Percentiles rank a stretch among this genome's conserved stretches.
Evolutionary conservation across 148 eudicot species (phyloP).

Genomic region (Drosera capensis): DNA sequence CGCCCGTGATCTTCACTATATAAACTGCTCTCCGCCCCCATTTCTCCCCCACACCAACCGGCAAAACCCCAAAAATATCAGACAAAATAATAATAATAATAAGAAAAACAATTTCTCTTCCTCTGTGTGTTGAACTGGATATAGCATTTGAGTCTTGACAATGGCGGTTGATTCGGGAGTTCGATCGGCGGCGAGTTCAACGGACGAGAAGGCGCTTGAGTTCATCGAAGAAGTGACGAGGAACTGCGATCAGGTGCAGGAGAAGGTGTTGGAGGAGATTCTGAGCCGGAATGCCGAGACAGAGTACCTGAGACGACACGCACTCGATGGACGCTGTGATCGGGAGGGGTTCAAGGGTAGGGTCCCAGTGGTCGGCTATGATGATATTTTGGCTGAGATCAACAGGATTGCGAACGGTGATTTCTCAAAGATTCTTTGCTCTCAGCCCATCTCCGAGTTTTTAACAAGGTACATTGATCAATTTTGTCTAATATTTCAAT

Average conservation of each 20-base stretch:
- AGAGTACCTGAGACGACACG: constrained; percentile 31
- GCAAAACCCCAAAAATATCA: too few species aligned
- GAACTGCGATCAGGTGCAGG: constrained; percentile 30
- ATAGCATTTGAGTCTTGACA: not conserved
- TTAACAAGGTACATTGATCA: constrained; percentile 35
- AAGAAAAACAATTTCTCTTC: too few species aligned
- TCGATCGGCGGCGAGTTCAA: not conserved
- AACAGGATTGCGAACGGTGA: constrained; percentile 62
- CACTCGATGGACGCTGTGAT: constrained; percentile 21
- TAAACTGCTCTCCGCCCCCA: too few species aligned
- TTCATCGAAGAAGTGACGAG: constrained; percentile 46
- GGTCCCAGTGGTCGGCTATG: constrained; percentile 41
- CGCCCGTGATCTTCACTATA: too few species aligned
- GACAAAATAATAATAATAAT: too few species aligned
- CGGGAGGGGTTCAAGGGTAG: constrained; percentile 21
- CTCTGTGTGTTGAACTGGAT: too few species aligned
- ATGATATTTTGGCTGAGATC: constrained; percentile 40
- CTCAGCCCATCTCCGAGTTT: constrained; percentile 47
- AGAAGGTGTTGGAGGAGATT: constrained; percentile 41
- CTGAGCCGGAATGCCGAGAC: constrained; percentile 32
- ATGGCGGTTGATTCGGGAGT: not conserved
- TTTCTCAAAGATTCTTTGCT: constrained; percentile 42
- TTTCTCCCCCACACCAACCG: too few species aligned
- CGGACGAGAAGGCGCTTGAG: constrained; percentile 18
- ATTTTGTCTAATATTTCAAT: not conserved